phyloP scores from a whole-genome alignment of 1,284 basidiomycete species.

The Tilletia setariae region DNA sequence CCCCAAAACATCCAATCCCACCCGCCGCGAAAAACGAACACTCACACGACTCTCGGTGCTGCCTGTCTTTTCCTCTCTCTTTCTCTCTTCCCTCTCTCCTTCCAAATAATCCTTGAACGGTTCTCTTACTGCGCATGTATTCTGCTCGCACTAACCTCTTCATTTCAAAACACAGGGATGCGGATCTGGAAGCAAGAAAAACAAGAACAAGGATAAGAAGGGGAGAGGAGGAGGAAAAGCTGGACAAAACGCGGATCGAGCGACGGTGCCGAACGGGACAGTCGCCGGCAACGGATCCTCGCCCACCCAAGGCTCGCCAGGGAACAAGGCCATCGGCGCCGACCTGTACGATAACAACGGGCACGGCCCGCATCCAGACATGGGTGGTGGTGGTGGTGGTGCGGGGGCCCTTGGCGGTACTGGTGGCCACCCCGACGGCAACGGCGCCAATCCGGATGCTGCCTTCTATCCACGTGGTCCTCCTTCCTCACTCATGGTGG shows the following conservation, averaged over 20 bases:
- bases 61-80: background rate
- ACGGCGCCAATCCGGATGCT: background rate
- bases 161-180: conserved; percentile 26
- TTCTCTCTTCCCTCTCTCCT: background rate
- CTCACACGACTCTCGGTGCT: background rate
- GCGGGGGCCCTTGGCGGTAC: background rate
- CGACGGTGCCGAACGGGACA: background rate
- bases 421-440: background rate
- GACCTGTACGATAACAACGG: background rate
- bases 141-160: too few species aligned
- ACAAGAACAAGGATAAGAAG: conserved; percentile 23
- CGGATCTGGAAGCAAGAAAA: conserved; percentile 36
- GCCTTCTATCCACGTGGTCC: background rate
- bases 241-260: background rate
- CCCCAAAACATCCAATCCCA: too few species aligned
- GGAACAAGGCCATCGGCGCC: background rate
- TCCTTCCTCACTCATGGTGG: background rate
- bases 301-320: background rate
- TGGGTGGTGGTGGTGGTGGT: background rate
- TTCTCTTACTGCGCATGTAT: background rate
- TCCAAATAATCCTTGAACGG: background rate
- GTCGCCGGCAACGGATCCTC: background rate
- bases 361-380: background rate
- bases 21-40: too few species aligned
- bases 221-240: background rate